Conservation (phyloP, 129 eudicot species). For the Rutidosis leptorrhynchoides region DNA sequence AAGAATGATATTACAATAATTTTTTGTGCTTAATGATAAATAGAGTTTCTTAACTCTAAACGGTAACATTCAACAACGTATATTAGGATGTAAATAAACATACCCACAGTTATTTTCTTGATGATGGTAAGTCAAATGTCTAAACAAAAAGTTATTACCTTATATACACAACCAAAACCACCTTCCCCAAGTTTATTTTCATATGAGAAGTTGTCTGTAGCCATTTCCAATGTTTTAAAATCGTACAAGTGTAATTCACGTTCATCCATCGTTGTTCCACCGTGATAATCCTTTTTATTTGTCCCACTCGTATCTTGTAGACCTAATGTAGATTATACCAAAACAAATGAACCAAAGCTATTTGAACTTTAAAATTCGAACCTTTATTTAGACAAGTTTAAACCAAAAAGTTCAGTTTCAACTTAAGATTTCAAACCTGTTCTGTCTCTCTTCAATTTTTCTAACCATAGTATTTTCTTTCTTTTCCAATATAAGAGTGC, state of each 20-base stretch:
- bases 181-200: constrained; percentile 79
- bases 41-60: too few relatives aligned
- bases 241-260: constrained; percentile 67
- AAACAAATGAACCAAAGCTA: neutral
- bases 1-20: too few relatives aligned
- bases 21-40: too few relatives aligned
- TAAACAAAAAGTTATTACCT: constrained; percentile 34
- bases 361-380: neutral
- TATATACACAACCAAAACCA: constrained; percentile 81
- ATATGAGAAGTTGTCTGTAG: constrained; percentile 58
- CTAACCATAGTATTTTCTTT: constrained; percentile 11
- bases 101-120: neutral
- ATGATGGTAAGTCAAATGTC: neutral
- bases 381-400: too few relatives aligned
- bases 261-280: constrained; percentile 45
- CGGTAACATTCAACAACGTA: too few relatives aligned
- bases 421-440: neutral
- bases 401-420: too few relatives aligned
- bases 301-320: constrained; percentile 47
- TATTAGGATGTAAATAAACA: neutral
- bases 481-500: constrained; percentile 36
- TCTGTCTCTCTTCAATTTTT: constrained; percentile 26
- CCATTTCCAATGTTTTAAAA: constrained; percentile 40
- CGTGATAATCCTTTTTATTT: constrained; percentile 45
- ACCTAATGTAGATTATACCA: constrained; percentile 25